Conservation (phyloP, 148 eudicot species). For the Fagopyrum tataricum region DNA sequence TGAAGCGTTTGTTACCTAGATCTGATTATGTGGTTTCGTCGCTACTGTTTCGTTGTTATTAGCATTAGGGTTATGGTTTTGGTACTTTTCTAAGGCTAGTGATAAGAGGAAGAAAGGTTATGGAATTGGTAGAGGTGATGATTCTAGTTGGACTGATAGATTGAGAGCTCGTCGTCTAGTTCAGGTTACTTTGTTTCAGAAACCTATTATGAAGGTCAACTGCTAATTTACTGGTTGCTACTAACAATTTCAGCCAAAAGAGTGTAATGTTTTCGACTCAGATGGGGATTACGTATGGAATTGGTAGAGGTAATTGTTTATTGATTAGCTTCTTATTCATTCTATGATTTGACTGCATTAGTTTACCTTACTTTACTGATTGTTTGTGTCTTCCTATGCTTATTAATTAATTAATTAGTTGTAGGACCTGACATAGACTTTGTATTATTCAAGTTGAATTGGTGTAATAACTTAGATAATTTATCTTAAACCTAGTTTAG, state of each 20-base stretch:
- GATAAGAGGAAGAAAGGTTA: background rate
- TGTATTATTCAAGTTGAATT: too few species aligned
- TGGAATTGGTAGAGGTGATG: slow-evolving; percentile 4
- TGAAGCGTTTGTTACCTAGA: too few species aligned
- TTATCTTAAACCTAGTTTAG: too few species aligned
- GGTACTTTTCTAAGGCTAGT: slow-evolving; percentile 22
- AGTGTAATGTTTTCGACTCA: slow-evolving; percentile 28
- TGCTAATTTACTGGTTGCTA: slow-evolving; percentile 5
- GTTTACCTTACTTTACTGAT: too few species aligned
- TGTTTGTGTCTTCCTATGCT: too few species aligned
- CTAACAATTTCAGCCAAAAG: slow-evolving; percentile 7
- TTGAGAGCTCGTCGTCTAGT: slow-evolving; percentile 4
- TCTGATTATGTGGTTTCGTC: too few species aligned
- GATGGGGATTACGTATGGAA: slow-evolving; percentile 49
- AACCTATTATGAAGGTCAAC: slow-evolving; percentile 7
- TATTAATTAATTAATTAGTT: too few species aligned
- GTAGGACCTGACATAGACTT: too few species aligned
- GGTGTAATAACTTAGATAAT: too few species aligned
- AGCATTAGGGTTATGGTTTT: slow-evolving; percentile 53
- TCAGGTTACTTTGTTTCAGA: slow-evolving; percentile 12
- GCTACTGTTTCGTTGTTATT: slow-evolving; percentile 31
- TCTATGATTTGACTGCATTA: too few species aligned
- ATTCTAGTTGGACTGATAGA: slow-evolving; percentile 5
- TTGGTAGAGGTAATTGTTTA: too few species aligned
- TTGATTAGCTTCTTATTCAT: too few species aligned